Conservation (phyloP, 1,139 yeast species). For the Magnusiomyces ingens region DNA sequence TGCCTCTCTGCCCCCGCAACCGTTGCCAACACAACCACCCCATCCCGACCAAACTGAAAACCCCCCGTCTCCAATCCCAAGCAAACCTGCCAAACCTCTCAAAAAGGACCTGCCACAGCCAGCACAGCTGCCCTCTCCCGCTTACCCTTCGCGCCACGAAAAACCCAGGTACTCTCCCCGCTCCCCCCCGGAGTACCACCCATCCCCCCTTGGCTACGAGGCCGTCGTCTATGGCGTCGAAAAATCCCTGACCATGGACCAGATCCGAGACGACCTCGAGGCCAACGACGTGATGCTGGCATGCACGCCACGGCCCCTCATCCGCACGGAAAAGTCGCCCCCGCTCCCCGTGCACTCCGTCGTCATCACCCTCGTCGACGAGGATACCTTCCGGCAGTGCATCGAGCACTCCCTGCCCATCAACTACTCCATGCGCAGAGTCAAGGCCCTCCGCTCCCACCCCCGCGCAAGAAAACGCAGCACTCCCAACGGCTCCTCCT, state of each 20-base stretch:
- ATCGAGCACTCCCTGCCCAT: constrained; percentile 10
- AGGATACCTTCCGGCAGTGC: constrained; percentile 5
- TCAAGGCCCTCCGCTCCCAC: constrained; percentile 9
- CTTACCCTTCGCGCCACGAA: no score
- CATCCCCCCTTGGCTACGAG: constrained; percentile 1
- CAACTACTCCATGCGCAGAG: constrained; percentile 8
- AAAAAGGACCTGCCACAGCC: not conserved
- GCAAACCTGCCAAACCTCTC: not conserved
- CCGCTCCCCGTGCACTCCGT: constrained; percentile 9
- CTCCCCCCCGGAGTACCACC: constrained; percentile 1
- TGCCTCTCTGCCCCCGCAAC: no score
- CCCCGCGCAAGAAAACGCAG: not conserved
- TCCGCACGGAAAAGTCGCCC: constrained; percentile 2
- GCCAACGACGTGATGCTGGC: constrained; percentile 6
- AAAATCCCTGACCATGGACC: constrained; percentile 8
- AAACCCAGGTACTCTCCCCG: not conserved
- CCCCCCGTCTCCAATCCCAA: not conserved
- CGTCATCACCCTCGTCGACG: constrained; percentile 9
- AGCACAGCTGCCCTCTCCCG: not conserved
- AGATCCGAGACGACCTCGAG: constrained; percentile 9
- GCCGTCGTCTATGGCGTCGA: constrained; percentile 15
- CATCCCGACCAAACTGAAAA: not conserved
- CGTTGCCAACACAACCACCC: not conserved
- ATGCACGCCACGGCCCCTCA: constrained; percentile 10
- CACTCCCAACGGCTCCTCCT: no score